Percentiles rank a stretch among this genome's conserved stretches.
Evolutionary conservation across 2,329 filamentous ascomycete species (phyloP).

Genomic region (Pseudomassariella vexata): DNA sequence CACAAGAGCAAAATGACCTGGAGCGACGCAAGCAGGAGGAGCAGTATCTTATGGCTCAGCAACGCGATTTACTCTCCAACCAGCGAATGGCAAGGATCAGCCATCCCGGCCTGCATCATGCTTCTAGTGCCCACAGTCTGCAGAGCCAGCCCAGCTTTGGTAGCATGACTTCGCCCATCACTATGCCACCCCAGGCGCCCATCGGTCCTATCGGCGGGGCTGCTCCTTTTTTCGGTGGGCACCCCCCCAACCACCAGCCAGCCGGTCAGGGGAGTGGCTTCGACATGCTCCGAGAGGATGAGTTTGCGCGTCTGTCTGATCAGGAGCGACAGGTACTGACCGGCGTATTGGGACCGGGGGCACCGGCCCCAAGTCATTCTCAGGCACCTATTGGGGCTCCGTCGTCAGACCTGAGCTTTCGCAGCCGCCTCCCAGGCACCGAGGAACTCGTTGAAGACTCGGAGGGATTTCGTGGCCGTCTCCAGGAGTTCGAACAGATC

Average conservation of each 20-base stretch:
- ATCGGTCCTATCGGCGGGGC: slow-evolving; percentile 54
- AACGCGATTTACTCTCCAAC: slow-evolving; percentile 86
- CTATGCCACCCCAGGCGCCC: slow-evolving; percentile 47
- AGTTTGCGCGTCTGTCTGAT: slow-evolving; percentile 59
- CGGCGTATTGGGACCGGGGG: slow-evolving; percentile 28
- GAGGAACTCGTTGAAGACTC: slow-evolving; percentile 47
- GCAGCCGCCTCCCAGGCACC: slow-evolving; percentile 42
- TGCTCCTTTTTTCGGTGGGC: slow-evolving; percentile 64
- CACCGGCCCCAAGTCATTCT: slow-evolving; percentile 24
- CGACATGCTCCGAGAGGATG: slow-evolving; percentile 64
- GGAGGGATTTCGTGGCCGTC: slow-evolving; percentile 61
- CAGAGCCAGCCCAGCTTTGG: slow-evolving; percentile 97
- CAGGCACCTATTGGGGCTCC: slow-evolving; percentile 33
- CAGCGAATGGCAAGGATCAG: slow-evolving; percentile 70
- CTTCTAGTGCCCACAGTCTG: slow-evolving; percentile 90
- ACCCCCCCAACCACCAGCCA: slow-evolving; percentile 36
- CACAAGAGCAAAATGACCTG: slow-evolving; percentile 95
- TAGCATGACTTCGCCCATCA: slow-evolving; percentile 83
- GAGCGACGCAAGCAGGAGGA: slow-evolving; percentile 97
- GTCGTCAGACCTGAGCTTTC: slow-evolving; percentile 31
- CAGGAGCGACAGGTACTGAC: slow-evolving; percentile 49
- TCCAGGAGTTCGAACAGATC: slow-evolving; percentile 78
- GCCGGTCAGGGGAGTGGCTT: slow-evolving; percentile 34
- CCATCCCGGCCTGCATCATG: slow-evolving; percentile 67
- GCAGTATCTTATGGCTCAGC: slow-evolving; percentile 91